Percentiles rank a stretch among this genome's conserved stretches.
These are phyloP conservation scores for Myriosclerotinia curreyana DNA, from an alignment of 2,329 filamentous ascomycete genomes.

Conservation along the genomic window DNA sequence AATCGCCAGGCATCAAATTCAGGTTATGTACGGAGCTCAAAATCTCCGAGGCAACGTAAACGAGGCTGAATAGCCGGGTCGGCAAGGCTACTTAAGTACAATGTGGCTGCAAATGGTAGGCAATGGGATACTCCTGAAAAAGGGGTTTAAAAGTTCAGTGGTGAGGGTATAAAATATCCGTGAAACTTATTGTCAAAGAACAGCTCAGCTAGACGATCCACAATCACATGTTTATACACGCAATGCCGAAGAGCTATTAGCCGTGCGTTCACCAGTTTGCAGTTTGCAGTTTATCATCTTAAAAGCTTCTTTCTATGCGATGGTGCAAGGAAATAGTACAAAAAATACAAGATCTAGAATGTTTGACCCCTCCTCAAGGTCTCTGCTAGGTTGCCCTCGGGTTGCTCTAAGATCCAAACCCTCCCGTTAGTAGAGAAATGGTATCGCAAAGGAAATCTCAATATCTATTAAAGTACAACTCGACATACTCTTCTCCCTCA, in stretches of 20 bases:
- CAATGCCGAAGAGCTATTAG: not conserved
- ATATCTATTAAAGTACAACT: slow-evolving; percentile 11
- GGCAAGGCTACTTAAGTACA: not conserved
- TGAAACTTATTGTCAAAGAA: slow-evolving; percentile 14
- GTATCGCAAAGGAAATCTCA: slow-evolving; percentile 3
- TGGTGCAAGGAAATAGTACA: not conserved
- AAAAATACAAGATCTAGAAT: not conserved
- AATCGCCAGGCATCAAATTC: slow-evolving; percentile 16
- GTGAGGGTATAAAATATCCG: slow-evolving; percentile 4
- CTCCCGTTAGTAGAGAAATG: not conserved
- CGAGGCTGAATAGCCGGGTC: not conserved
- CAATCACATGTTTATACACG: slow-evolving; percentile 17
- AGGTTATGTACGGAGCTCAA: not conserved
- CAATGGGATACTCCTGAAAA: not conserved
- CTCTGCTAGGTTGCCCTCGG: not conserved
- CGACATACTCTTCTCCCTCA: not conserved
- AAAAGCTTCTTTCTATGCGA: not conserved
- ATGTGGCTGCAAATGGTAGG: not conserved
- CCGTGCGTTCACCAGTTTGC: not conserved
- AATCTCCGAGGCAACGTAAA: slow-evolving; percentile 10
- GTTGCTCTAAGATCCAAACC: not conserved
- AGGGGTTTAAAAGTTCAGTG: not conserved
- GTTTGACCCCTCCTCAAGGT: too few relatives aligned
- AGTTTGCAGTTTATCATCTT: not conserved
- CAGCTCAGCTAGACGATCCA: slow-evolving; percentile 17